These are phyloP conservation scores for Cyphellophora attinorum DNA, from an alignment of 2,329 filamentous ascomycete genomes.

Conservation along the genomic window DNA sequence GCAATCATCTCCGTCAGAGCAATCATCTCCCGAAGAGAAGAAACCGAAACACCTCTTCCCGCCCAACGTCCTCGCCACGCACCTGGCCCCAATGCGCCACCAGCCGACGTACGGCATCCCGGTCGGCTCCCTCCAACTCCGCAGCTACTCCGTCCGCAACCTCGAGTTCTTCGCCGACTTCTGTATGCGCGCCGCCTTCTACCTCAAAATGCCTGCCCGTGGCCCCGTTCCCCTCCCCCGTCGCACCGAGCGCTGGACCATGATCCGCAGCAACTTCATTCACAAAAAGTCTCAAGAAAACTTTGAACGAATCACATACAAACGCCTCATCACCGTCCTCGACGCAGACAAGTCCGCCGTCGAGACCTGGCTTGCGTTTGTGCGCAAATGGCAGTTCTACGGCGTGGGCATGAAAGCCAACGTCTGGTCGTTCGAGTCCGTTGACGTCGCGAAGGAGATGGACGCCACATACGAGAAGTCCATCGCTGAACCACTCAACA, in stretches of 20 bases:
- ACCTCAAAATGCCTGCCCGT: constrained; percentile 73
- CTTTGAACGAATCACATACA: constrained; percentile 82
- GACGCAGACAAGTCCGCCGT: constrained; percentile 85
- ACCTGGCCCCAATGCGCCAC: constrained; percentile 67
- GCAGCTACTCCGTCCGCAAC: constrained; percentile 81
- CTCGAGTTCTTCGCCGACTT: constrained; percentile 94
- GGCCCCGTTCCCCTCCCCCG: constrained; percentile 80
- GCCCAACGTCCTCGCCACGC: constrained; percentile 47
- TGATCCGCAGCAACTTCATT: constrained; percentile 79
- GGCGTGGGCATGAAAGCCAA: constrained; percentile 99
- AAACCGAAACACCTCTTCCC: constrained; percentile 8
- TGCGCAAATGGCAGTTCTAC: constrained; percentile 85
- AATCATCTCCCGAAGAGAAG: not conserved
- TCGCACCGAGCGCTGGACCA: constrained; percentile 88
- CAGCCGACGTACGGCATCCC: constrained; percentile 69
- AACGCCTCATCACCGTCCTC: constrained; percentile 81
- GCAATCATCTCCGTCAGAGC: too few relatives aligned
- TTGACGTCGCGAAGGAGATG: constrained; percentile 32
- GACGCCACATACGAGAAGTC: constrained; percentile 24
- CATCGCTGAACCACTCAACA: constrained; percentile 30
- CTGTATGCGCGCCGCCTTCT: constrained; percentile 87
- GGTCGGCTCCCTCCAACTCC: constrained; percentile 81
- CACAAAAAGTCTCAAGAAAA: constrained; percentile 98
- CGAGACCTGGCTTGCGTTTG: constrained; percentile 82
- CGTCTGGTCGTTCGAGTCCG: constrained; percentile 73